Conservation (phyloP, 352 stramenopile genomes). For the Thraustotheca clavata region DNA sequence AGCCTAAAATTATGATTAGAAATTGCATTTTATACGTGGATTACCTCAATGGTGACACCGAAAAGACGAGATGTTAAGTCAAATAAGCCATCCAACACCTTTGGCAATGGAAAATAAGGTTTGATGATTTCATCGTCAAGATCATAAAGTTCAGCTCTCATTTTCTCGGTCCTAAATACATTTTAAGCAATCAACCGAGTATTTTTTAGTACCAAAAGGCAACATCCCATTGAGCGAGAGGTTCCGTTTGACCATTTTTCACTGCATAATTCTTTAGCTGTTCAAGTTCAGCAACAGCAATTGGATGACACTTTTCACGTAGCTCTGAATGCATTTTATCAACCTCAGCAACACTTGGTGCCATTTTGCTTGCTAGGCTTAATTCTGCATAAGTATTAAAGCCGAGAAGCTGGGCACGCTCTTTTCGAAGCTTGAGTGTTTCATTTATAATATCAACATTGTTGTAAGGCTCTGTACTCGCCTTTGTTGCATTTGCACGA, state of each 20-base stretch:
- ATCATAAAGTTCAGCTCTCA: conserved; percentile 92
- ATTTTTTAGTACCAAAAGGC: conserved; percentile 77
- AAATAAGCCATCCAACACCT: conserved; percentile 94
- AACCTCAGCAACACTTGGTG: conserved; percentile 83
- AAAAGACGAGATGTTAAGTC: conserved; percentile 91
- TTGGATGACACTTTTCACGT: conserved; percentile 86
- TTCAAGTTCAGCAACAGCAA: conserved; percentile 87
- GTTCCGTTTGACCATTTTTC: conserved; percentile 52
- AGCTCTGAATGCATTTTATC: conserved; percentile 91
- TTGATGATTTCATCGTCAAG: conserved; percentile 96
- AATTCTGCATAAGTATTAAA: conserved; percentile 91
- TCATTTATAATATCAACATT: conserved; percentile 93
- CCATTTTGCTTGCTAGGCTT: conserved; percentile 96
- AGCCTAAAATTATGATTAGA: conserved; percentile 17
- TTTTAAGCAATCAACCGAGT: background rate
- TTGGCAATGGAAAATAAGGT: conserved; percentile 94
- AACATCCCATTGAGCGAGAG: conserved; percentile 91
- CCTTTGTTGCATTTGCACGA: conserved; percentile 86
- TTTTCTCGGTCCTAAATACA: conserved; percentile 72
- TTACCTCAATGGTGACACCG: conserved; percentile 86
- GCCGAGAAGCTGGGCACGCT: conserved; percentile 88
- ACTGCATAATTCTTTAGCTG: conserved; percentile 84
- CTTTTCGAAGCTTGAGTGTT: conserved; percentile 87
- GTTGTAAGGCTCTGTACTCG: conserved; percentile 78
- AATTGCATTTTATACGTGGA: background rate